Evolutionary conservation across 2,329 filamentous ascomycete genomes (phyloP), one percentile per base, ranked within the genome.

Genomic region (Ciborinia camelliae): DNA sequence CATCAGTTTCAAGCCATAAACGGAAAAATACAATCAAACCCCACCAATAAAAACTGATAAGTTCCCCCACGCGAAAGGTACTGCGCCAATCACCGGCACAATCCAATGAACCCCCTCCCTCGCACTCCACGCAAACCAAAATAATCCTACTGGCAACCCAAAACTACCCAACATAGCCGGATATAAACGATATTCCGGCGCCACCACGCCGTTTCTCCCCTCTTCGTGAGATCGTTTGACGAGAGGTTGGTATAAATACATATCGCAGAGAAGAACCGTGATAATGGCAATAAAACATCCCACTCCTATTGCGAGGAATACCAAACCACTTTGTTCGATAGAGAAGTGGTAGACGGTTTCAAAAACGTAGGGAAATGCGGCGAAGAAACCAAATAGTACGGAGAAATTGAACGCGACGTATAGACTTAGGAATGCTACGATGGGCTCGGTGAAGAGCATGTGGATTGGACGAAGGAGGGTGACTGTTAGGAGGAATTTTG

Each of bases 61-160:
- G 68, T 86, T 86, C 1, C 84, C 85, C 79, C 82, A 86, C 0
- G 82, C 82, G 70, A 88, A 87, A 0, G 81, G 77, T 3, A 86
- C 75, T 6, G 84, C 82, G 4, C 82, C 81, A 0, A 82, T 73
- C 0, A 81, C 77, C 0, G 83, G 79, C 20, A 80, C 79, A 0
- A 79, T 80, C 82, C 84, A 86, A 81, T 78, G 0, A 83, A 79
- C 26, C 80, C 79, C 0, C 84, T 86, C 3, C 7, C 77, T 73
- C 1, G 82, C 81, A 2, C 81, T 81, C 85, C 85, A 88, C 1
- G 79, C 84, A 68, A 86, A 86, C 83, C 85, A 70, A 87, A 47
- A 86, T 7, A 88, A 71, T 0, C 81, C 80, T 0, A 83, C 54
- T 58, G 0, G 82, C 5, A 86, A 72, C 0, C 81, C 81, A 15